These are phyloP conservation scores for Kockiozyma suomiensis DNA, from an alignment of 805 yeast species.

Conservation along the genomic window DNA sequence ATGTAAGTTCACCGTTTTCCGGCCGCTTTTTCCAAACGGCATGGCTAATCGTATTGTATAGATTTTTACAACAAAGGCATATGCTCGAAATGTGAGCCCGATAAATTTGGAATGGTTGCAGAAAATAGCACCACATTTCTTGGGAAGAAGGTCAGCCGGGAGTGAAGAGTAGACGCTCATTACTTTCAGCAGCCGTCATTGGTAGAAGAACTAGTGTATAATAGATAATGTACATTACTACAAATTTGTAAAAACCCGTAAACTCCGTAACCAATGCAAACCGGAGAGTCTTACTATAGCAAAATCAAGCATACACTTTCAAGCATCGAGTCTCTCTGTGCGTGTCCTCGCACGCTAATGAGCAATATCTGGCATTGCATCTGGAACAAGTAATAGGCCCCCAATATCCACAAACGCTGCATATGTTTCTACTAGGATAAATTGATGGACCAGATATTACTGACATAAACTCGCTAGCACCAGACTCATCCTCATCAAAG, in stretches of 20 bases:
- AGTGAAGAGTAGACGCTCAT: slow-evolving; percentile 1
- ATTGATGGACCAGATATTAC: slow-evolving; percentile 42
- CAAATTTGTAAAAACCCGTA: not conserved
- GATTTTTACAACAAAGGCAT: slow-evolving; percentile 80
- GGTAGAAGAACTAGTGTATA: not conserved
- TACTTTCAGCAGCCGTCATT: no score
- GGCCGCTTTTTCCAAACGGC: not conserved
- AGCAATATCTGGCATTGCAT: slow-evolving; percentile 46
- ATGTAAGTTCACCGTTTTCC: slow-evolving; percentile 50
- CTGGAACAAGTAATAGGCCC: slow-evolving; percentile 42
- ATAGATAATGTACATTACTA: not conserved
- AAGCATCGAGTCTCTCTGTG: slow-evolving; percentile 46
- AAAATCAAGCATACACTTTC: slow-evolving; percentile 37
- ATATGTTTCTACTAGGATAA: slow-evolving; percentile 44
- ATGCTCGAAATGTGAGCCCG: slow-evolving; percentile 85
- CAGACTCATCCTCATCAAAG: slow-evolving; percentile 47
- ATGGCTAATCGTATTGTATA: slow-evolving; percentile 3
- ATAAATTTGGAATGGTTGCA: slow-evolving; percentile 84
- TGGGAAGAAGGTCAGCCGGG: slow-evolving; percentile 47
- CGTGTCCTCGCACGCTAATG: slow-evolving; percentile 42
- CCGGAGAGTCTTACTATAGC: no score
- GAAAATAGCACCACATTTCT: slow-evolving; percentile 69
- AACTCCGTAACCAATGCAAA: not conserved
- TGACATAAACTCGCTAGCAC: slow-evolving; percentile 39
- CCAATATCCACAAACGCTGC: slow-evolving; percentile 48